phyloP scores from a whole-genome alignment of 192 early-diverging fungal genomes.

The Coemansia reversa region DNA sequence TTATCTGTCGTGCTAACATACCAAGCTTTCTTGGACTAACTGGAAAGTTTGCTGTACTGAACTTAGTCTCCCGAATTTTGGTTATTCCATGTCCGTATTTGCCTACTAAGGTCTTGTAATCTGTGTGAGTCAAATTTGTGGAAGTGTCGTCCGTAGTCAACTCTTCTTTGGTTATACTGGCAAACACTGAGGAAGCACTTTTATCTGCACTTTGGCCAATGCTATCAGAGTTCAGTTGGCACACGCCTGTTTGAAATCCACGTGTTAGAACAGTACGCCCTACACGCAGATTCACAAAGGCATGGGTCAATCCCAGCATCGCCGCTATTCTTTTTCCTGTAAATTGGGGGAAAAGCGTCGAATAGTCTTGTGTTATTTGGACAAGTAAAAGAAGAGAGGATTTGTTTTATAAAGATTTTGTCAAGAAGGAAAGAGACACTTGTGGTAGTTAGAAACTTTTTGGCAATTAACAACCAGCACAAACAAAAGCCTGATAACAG shows the following conservation, averaged over 20 bases:
- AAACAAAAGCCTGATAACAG: too few species aligned
- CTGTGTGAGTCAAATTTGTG: background rate
- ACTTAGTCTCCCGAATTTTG: slow-evolving; percentile 28
- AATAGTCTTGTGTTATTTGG: too few species aligned
- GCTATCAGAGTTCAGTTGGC: background rate
- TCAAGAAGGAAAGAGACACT: too few species aligned
- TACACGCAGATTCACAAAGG: too few species aligned
- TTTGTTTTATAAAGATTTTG: too few species aligned
- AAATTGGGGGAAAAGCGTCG: too few species aligned
- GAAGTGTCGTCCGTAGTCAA: background rate
- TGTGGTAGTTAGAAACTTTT: too few species aligned
- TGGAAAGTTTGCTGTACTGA: slow-evolving; percentile 65
- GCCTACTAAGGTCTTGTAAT: slow-evolving; percentile 7
- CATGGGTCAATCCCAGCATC: too few species aligned
- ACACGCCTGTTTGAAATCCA: background rate
- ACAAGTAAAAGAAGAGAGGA: too few species aligned
- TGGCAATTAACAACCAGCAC: too few species aligned
- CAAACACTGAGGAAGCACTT: slow-evolving; percentile 29
- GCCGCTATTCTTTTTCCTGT: too few species aligned
- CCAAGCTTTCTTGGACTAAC: slow-evolving; percentile 70
- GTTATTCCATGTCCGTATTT: slow-evolving; percentile 23
- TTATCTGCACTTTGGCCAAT: slow-evolving; percentile 1
- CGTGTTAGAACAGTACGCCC: too few species aligned
- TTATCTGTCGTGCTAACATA: slow-evolving; percentile 70
- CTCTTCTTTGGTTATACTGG: background rate